Percentiles rank a stretch among this genome's conserved stretches.
These are phyloP conservation scores for Teunomyces kruisii DNA, from an alignment of 805 yeast genomes.

Conservation along the genomic window DNA sequence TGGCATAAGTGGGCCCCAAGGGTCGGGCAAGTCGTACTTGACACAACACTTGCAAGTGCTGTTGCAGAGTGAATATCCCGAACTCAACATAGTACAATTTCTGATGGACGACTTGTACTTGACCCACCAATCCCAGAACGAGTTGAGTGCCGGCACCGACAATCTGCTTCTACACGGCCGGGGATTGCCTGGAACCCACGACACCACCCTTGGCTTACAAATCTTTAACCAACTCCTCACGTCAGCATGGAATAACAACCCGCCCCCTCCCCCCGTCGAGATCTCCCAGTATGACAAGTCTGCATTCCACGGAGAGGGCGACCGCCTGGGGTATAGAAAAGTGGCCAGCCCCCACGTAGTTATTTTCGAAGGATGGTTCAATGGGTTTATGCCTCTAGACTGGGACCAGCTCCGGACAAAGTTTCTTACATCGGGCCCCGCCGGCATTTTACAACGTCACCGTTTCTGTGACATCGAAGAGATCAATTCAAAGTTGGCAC, in stretches of 20 bases:
- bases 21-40: slow-evolving; percentile 70
- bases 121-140: slow-evolving; percentile 60
- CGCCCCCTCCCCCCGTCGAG: slow-evolving; percentile 4
- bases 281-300: slow-evolving; percentile 82
- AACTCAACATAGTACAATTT: slow-evolving; percentile 43
- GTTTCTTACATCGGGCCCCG: slow-evolving; percentile 16
- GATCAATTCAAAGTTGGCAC: slow-evolving; percentile 53
- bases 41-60: slow-evolving; percentile 40
- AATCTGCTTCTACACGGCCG: slow-evolving; percentile 70
- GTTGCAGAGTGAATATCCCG: slow-evolving; percentile 35
- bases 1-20: slow-evolving; percentile 74
- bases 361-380: slow-evolving; percentile 92
- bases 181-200: slow-evolving; percentile 96
- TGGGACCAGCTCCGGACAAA: slow-evolving; percentile 17
- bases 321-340: slow-evolving; percentile 53
- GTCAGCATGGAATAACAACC: too few relatives aligned
- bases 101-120: slow-evolving; percentile 89
- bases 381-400: slow-evolving; percentile 56
- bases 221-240: slow-evolving; percentile 34
- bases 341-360: slow-evolving; percentile 53
- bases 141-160: background rate
- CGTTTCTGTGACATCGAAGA: slow-evolving; percentile 27
- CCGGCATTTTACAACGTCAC: slow-evolving; percentile 11
- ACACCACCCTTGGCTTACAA: slow-evolving; percentile 45
- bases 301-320: slow-evolving; percentile 71